A percentile compares a stretch with the other conserved stretches of the same genome.
Evolutionary conservation across 176 grass and related monocot species (phyloP).

Genomic region (Hordeum marinum): DNA sequence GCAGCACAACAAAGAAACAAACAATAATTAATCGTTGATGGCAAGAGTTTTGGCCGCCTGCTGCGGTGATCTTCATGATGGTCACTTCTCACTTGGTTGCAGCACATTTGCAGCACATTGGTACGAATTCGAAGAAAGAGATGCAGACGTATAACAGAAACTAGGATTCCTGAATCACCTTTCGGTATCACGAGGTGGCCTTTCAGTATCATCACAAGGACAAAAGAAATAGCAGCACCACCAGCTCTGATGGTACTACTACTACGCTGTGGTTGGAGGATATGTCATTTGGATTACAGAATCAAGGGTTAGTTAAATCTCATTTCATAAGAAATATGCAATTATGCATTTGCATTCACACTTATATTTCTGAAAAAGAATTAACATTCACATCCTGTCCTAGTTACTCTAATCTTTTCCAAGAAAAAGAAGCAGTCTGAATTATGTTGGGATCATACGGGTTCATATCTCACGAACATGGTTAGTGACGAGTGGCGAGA

Average conservation of each 20-base stretch:
- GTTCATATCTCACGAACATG: not conserved
- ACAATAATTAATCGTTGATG: not conserved
- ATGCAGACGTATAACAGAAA: not conserved
- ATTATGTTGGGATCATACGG: not conserved
- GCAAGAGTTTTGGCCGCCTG: not conserved
- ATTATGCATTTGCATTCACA: not conserved
- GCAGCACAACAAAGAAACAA: not conserved
- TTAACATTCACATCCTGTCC: not conserved
- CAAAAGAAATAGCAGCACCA: not conserved
- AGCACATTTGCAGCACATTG: not conserved
- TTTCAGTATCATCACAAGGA: not conserved
- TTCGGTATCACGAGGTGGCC: not conserved
- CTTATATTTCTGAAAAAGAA: not conserved
- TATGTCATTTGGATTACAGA: not conserved
- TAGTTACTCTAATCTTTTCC: not conserved
- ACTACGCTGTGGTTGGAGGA: not conserved
- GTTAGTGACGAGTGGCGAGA: not conserved
- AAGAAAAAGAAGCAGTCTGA: not conserved
- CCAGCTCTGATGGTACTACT: not conserved
- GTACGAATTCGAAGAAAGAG: not conserved
- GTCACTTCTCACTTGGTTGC: not conserved
- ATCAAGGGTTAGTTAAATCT: not conserved
- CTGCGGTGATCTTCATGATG: not conserved
- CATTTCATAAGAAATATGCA: not conserved
- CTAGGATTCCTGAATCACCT: not conserved